A percentile compares a stretch with the other conserved stretches of the same genome.
Evolutionary conservation across 177 flowering plant genomes (phyloP).

Genomic region (Vitis hybrid): DNA sequence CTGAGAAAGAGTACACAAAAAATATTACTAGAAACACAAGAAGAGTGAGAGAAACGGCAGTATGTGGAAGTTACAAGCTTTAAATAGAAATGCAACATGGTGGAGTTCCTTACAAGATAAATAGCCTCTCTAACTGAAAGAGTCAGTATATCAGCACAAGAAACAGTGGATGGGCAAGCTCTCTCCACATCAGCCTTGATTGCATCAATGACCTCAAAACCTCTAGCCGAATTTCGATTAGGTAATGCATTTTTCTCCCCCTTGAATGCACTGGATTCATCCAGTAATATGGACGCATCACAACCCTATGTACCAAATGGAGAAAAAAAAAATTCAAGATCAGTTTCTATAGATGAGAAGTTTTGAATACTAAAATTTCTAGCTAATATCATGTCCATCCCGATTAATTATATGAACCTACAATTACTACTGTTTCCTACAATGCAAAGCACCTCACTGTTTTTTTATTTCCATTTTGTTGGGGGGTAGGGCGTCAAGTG

Average conservation of each 20-base stretch:
- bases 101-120: constrained; percentile 38
- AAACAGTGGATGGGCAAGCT: constrained; percentile 69
- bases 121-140: constrained; percentile 72
- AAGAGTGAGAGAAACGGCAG: neutral
- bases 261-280: constrained; percentile 30
- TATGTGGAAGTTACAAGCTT: too few relatives aligned
- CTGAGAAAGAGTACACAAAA: constrained; percentile 20
- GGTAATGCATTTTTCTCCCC: constrained; percentile 54
- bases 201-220: constrained; percentile 66
- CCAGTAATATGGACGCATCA: constrained; percentile 54
- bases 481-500: too few relatives aligned
- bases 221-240: constrained; percentile 57
- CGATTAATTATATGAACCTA: too few relatives aligned
- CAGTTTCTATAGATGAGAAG: neutral
- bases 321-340: neutral
- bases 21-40: neutral
- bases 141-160: constrained; percentile 72
- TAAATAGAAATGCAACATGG: too few relatives aligned
- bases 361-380: neutral
- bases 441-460: too few relatives aligned
- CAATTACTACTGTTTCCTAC: too few relatives aligned
- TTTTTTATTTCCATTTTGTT: too few relatives aligned
- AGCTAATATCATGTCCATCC: too few relatives aligned
- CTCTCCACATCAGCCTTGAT: constrained; percentile 66
- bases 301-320: constrained; percentile 40